A percentile compares a stretch with the other conserved stretches of the same genome.
phyloP scores from a whole-genome alignment of 257 asterid genomes.

The Penstemon davidsonii region DNA sequence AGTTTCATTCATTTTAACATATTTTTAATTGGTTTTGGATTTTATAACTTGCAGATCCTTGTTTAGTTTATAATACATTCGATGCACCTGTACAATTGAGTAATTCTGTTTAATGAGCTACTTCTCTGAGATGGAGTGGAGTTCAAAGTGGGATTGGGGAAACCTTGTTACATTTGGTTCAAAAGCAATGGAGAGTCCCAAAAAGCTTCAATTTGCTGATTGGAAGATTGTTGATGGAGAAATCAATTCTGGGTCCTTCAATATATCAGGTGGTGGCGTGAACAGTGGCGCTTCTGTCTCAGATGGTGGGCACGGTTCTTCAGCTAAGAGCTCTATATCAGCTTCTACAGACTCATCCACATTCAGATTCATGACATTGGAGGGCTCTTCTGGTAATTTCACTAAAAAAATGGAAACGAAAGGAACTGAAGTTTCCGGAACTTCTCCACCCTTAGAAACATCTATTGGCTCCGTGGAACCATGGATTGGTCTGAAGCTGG shows the following conservation, averaged over 20 bases:
- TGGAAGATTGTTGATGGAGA: slow-evolving; percentile 73
- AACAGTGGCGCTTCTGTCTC: slow-evolving; percentile 58
- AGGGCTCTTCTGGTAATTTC: slow-evolving; percentile 44
- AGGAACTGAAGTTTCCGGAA: slow-evolving; percentile 38
- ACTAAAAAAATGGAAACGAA: slow-evolving; percentile 33
- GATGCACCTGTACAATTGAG: slow-evolving; percentile 29
- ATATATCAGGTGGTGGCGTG: slow-evolving; percentile 53
- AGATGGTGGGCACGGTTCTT: slow-evolving; percentile 54
- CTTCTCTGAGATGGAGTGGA: slow-evolving; percentile 73
- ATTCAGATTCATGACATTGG: slow-evolving; percentile 61
- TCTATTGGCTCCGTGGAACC: slow-evolving; percentile 61
- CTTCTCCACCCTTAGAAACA: slow-evolving; percentile 49
- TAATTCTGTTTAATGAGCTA: slow-evolving; percentile 34
- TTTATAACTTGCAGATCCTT: slow-evolving; percentile 32
- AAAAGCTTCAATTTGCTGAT: slow-evolving; percentile 62
- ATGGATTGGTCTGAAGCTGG: slow-evolving; percentile 74
- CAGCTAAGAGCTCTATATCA: slow-evolving; percentile 72
- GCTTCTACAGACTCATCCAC: slow-evolving; percentile 74
- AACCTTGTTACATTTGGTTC: slow-evolving; percentile 52
- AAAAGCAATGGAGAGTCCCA: slow-evolving; percentile 54
- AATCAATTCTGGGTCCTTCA: slow-evolving; percentile 60
- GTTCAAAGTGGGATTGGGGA: slow-evolving; percentile 75
- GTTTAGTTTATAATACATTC: slow-evolving; percentile 35
- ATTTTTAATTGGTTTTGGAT: background rate
- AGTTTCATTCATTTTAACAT: background rate